These are phyloP conservation scores for Ophidiomyces ophidiicola DNA, from an alignment of 2,329 filamentous ascomycete species.

Conservation along the genomic window DNA sequence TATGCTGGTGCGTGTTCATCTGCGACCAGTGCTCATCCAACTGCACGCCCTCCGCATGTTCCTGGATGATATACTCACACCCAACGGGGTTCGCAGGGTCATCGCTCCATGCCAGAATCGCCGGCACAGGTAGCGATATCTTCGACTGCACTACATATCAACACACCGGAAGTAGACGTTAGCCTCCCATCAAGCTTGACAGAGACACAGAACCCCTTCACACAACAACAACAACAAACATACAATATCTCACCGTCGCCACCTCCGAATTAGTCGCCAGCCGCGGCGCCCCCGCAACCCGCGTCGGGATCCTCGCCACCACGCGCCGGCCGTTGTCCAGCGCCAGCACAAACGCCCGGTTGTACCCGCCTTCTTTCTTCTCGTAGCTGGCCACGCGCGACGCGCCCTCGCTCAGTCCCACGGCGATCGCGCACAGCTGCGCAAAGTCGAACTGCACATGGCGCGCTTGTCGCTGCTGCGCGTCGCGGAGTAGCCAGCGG, in stretches of 20 bases:
- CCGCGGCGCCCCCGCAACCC: conserved; percentile 14
- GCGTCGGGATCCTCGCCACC: conserved; percentile 23
- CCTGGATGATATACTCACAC: conserved; percentile 21
- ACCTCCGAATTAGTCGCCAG: conserved; percentile 20
- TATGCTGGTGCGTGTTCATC: conserved; percentile 26
- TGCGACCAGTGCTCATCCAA: conserved; percentile 25
- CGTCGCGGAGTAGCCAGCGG: too few species aligned
- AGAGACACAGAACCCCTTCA: too few species aligned
- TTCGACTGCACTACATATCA: conserved; percentile 12
- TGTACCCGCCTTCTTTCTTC: conserved; percentile 16
- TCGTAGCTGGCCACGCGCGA: conserved; percentile 10
- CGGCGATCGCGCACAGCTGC: conserved; percentile 8
- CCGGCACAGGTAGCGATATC: conserved; percentile 14
- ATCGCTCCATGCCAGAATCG: conserved; percentile 12
- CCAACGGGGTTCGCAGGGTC: conserved; percentile 18
- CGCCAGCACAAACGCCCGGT: conserved; percentile 22
- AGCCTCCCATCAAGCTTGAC: conserved; percentile 4
- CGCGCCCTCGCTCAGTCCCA: conserved; percentile 7
- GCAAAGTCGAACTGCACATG: conserved; percentile 15
- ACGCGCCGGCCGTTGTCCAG: conserved; percentile 16
- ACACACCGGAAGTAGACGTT: too few species aligned
- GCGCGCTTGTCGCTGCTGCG: too few species aligned
- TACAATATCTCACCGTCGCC: conserved; percentile 23
- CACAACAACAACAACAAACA: too few species aligned
- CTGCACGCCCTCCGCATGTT: conserved; percentile 23